Evolutionary conservation across 1,284 basidiomycete species (phyloP), one percentile per base, ranked within the genome.

Genomic region (Grifola frondosa): DNA sequence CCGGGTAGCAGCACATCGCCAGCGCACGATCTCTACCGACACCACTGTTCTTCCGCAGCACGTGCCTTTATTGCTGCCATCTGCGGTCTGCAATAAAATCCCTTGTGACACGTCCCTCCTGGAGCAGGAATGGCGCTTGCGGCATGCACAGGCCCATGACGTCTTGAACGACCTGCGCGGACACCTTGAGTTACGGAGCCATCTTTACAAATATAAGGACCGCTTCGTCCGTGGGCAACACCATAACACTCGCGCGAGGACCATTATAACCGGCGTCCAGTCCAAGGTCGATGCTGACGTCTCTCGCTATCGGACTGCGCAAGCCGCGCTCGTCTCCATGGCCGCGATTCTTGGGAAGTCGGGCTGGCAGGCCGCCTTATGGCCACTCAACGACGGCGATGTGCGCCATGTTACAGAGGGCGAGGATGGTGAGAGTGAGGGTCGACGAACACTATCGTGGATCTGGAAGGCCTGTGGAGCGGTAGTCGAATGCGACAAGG

Each of bases 121-220:
- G 12, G 19, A 31, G 5, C 52, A 50, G 30, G 64, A 69, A 43
- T 59, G 54, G 36, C 44, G 51, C 0, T 50, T 67, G 15, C 58
- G 62, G 0, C 49, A 52, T 16, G 62, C 56, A 2, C 62, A 66
- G 37, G 59, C 58, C 2, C 37, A 49, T 6, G 56, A 53, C 6
- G 37, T 48, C 0, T 52, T 69, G 1, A 52, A 57, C 5, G 46
- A 60, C 5, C 40, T 67, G 9, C 57, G 62, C 17, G 16, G 22
- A 5, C 42, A 44, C 20, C 42, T 44, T 5, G 25, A 34, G n/a
- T 13, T 38, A 3, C 35, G 36, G 8, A 13, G 28, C 3, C 35
- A 32, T 8, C 21, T 38, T 5, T 44, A 37, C 22, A 32, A 37
- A 12, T 30, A 37, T 16, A 44, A 44, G 30, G 42, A 37, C 28